Evolutionary conservation across 345 rosid species (phyloP), one percentile per base, ranked within the genome.

Genomic region (Turnera subulata): DNA sequence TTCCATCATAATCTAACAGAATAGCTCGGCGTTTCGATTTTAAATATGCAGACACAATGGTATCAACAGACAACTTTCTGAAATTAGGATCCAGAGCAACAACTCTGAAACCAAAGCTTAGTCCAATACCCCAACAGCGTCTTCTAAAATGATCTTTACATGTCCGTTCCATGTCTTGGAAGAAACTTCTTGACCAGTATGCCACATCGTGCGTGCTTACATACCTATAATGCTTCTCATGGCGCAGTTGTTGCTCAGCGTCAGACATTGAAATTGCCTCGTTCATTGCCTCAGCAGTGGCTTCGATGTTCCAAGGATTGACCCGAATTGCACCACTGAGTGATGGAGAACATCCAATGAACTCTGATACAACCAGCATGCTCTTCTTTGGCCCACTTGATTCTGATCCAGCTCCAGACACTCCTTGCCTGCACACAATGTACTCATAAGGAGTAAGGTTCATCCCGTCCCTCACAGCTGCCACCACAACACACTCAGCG

Each of bases 161-260:
- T 1, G 79, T 68, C 76, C 89, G 81, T 66, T 85, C 89, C 84
- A 85, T 61, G 62, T 85, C 93, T 56, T 80, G 89, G 73, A 69
- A 83, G 72, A 85, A 85, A 71, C 93, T 85, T 47, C 68, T 63
- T 10, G 89, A 76, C 93, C 93, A 85, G 70, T 82, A 85, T 2
- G 89, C 86, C 47, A 83, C 89, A 68, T 85, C 89, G 65, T 85
- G 93, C 17, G 80, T 66, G 76, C 80, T 83, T 20, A 85, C 84
- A 62, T 85, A 85, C 72, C 77, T 80, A 54, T 84, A 92, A 77
- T 92, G 98, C 75, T 92, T 92, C 80, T 92, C 98, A 66, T 92
- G 98, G 20, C 98, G 84, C 78, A 85, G 60, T 44, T 85, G 79
- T 69, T 85, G 80, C 72, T 85, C 92, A 63, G 74, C 50, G 67